Evolutionary conservation across 441 rosid species (phyloP).

Genomic region (Hypseocharis bilobata): DNA sequence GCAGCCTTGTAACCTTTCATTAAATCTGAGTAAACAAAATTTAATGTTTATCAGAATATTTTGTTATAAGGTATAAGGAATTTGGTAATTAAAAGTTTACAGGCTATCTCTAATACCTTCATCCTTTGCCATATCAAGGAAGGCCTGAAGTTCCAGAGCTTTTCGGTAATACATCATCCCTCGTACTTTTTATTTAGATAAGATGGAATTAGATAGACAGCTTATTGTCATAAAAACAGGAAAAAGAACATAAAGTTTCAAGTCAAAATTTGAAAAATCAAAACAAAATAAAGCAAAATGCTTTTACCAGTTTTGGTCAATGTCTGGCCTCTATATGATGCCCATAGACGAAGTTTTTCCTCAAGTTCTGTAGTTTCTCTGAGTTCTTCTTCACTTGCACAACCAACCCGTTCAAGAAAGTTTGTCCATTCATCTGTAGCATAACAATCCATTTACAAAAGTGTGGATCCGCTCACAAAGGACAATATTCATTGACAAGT

Average conservation of each 20-base stretch:
- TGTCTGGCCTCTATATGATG: slow-evolving; percentile 95
- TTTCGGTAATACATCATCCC: slow-evolving; percentile 98
- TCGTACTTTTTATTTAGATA: slow-evolving; percentile 50
- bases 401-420: slow-evolving; percentile 68
- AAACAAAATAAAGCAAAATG: not conserved
- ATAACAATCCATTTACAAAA: slow-evolving; percentile 9
- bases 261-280: not conserved
- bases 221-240: not conserved
- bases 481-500: not conserved
- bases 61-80: slow-evolving; percentile 15
- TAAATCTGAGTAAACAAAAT: slow-evolving; percentile 46
- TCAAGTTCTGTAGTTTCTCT: slow-evolving; percentile 50
- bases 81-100: slow-evolving; percentile 9
- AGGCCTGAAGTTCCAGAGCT: slow-evolving; percentile 98
- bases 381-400: slow-evolving; percentile 55
- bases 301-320: slow-evolving; percentile 85
- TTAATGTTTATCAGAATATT: slow-evolving; percentile 17
- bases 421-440: slow-evolving; percentile 86
- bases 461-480: slow-evolving; percentile 11
- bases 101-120: slow-evolving; percentile 46
- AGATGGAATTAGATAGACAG: slow-evolving; percentile 11
- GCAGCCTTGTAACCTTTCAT: slow-evolving; percentile 97
- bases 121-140: slow-evolving; percentile 94
- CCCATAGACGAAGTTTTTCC: slow-evolving; percentile 93
- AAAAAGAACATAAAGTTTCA: not conserved